These are phyloP conservation scores for Candida sithepensis DNA, from an alignment of 805 yeast species.

Conservation along the genomic window DNA sequence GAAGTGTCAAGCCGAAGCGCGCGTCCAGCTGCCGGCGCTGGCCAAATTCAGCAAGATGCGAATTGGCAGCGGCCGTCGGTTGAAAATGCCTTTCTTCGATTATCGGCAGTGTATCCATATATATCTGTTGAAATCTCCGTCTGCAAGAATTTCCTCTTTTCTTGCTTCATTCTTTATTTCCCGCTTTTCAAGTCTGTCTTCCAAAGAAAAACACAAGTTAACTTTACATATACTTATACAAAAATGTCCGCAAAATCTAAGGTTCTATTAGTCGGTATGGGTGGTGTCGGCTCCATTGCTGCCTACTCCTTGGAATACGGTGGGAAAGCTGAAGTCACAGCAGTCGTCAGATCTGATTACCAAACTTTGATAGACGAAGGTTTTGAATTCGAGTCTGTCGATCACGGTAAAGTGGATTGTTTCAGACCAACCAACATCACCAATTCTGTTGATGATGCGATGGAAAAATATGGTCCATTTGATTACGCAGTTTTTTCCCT, in stretches of 20 bases:
- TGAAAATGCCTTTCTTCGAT: not conserved
- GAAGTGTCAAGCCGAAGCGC: not conserved
- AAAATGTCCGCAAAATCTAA: constrained; percentile 23
- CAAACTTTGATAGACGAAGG: constrained; percentile 49
- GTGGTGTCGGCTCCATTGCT: constrained; percentile 82
- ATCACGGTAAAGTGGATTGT: constrained; percentile 50
- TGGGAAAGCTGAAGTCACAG: constrained; percentile 50
- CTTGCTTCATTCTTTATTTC: no score
- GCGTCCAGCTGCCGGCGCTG: not conserved
- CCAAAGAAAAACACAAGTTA: no score
- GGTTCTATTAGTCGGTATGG: constrained; percentile 71
- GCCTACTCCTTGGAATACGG: constrained; percentile 56
- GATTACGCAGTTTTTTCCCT: constrained; percentile 62
- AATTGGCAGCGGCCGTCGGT: not conserved
- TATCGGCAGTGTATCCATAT: no score
- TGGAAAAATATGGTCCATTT: constrained; percentile 33
- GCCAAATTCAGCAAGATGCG: not conserved
- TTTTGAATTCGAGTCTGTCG: constrained; percentile 55
- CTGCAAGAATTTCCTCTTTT: no score
- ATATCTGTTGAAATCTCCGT: no score
- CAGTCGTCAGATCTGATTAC: constrained; percentile 66
- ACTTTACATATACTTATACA: not conserved
- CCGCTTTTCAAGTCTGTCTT: no score
- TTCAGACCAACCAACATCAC: constrained; percentile 52
- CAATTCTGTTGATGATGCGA: constrained; percentile 45